Evolutionary conservation across 768 basidiomycete species (phyloP), one percentile per base, ranked within the genome.

Genomic region (Kwoniella dejecticola): DNA sequence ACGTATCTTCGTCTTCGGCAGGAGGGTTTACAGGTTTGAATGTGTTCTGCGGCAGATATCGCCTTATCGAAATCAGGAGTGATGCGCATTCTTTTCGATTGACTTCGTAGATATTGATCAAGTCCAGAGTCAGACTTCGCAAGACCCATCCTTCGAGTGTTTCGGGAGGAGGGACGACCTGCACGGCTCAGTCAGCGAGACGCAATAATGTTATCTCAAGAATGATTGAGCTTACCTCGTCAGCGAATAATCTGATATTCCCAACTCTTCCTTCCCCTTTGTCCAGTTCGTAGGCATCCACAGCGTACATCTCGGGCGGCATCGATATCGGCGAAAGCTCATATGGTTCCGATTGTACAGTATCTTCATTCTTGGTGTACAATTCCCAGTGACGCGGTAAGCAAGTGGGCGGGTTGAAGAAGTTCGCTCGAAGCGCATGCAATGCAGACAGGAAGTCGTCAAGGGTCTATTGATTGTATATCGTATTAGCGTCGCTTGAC

Each of bases 1-100:
- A 64, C 10, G 78, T 75, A 10, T 82, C 80, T 0, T 82, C 81
- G 40, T 85, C 84, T 85, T 85, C 10, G 79, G 24, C 79, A 70
- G 31, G 57, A 47, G 86, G 82, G 26, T 86, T 85, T 11, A 85
- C 86, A 13, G 87, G 86, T 70, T 88, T 90, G 83, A 97, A 97
- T 0, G 91, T 91, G 3, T 90, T 91, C 2, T 84, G 81, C 3
- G 86, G 74, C 57, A 87, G 85, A 89, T 92, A 96, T 70, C 87
- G 88, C 1, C 90, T 89, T 56, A 89, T 87, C 76, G 91, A 88
- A 45, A 96, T 83, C 5, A 98, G 82, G 7, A 97, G 81, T 2
- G 89, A 83, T 0, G 96, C 94, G 67, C 88, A 89, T 71, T 99
- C 96, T 77, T 95, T 96, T 56, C 96, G 86, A 77, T 99, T 98